phyloP scores from a whole-genome alignment of 371 early-diverging fungal genomes.

The Umbelopsis sp. region DNA sequence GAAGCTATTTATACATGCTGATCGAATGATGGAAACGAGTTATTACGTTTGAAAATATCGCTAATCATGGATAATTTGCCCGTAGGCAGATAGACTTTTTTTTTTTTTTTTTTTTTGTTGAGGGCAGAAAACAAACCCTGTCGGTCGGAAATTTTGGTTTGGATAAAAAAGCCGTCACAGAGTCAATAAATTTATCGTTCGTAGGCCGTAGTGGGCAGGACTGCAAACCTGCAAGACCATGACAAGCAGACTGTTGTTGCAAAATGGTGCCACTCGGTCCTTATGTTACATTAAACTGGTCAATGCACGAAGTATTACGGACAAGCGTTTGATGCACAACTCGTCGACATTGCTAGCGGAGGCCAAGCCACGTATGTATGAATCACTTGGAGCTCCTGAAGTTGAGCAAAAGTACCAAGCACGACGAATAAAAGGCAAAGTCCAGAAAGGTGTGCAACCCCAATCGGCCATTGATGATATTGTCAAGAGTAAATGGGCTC shows the following conservation, averaged over 20 bases:
- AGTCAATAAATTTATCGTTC: no score
- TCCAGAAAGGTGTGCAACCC: background rate
- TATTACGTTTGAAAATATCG: no score
- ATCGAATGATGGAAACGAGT: no score
- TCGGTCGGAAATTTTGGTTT: background rate
- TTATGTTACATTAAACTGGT: background rate
- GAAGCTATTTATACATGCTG: no score
- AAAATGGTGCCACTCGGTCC: constrained; percentile 10
- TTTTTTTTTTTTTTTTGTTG: no score
- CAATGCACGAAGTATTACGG: background rate
- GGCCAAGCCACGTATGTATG: constrained; percentile 8
- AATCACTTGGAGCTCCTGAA: constrained; percentile 12
- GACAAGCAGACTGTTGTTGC: constrained; percentile 15
- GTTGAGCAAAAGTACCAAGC: constrained; percentile 9
- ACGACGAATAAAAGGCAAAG: constrained; percentile 7
- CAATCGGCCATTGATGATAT: constrained; percentile 13
- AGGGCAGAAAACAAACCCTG: background rate
- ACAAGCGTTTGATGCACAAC: background rate
- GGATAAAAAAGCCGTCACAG: background rate
- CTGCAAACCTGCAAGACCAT: background rate
- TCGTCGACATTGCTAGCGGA: background rate
- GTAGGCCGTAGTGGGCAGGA: no score
- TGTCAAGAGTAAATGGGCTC: constrained; percentile 16
- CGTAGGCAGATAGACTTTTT: no score
- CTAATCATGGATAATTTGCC: no score